Evolutionary conservation across 176 grass and related monocot genomes (phyloP), one percentile per base, ranked within the genome.

Genomic region (Paspalum notatum): DNA sequence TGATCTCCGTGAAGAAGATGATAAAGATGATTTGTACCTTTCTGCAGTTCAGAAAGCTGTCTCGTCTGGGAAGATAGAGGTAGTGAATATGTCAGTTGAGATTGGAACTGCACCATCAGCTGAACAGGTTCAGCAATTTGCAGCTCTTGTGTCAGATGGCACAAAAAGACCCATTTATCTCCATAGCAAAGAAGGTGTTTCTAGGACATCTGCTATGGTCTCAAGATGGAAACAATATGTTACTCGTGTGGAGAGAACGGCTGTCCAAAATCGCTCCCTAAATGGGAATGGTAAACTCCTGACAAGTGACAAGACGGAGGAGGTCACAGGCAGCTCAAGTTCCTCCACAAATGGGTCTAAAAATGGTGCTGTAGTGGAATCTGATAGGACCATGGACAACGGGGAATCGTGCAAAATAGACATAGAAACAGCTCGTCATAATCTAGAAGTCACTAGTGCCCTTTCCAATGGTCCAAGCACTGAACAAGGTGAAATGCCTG

Each of bases 131-230:
- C 85, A 91, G 70, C 67, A 66, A 78, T 99, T 99, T 22, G 92
- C 90, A 1, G 79, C 77, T 47, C 78, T 99, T 83, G 92, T 95
- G n/a, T 89, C 87, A 25, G 86, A 90, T 90, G 73, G 56, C 10
- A 43, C 66, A 55, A 91, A 84, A 66, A 93, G 75, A 43, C 92
- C 86, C 75, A 91, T 99, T 80, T 99, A 93, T 88, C 91, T 99
- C 42, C 93, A 95, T 80, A 95, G 96, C 86, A 75, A 89, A 77
- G 93, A 99, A 92, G 96, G 96, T 45, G 85, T 93, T 64, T 68
- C 75, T 68, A 95, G 93, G 84, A 85, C 96, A 10, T 93, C 92
- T 86, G 96, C 90, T 50, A 99, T 99, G 96, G 90, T 99, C 72
- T 99, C 93, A 55, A 91, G 96, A 88, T 99, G 93, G 93, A 95